Conservation (phyloP, 1,284 basidiomycete species). For the Golubevia pallescens region DNA sequence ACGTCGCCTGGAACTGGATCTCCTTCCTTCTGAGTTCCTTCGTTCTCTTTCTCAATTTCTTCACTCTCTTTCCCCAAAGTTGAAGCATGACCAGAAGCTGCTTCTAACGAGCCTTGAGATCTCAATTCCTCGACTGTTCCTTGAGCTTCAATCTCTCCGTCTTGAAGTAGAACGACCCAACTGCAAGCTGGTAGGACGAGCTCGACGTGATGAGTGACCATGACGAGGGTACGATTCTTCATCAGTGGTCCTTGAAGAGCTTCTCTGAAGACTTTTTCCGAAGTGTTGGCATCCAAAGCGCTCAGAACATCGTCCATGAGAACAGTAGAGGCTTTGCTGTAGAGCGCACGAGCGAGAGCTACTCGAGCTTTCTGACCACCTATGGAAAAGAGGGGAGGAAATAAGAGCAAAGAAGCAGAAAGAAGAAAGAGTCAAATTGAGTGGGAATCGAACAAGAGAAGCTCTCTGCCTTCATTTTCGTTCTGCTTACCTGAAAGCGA, state of each 20-base stretch:
- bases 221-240: too few relatives aligned
- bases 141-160: conserved; percentile 43
- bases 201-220: conserved; percentile 49
- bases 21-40: conserved; percentile 1
- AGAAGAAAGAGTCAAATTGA: neutral
- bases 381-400: neutral
- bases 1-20: conserved; percentile 5
- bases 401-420: too few relatives aligned
- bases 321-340: conserved; percentile 72
- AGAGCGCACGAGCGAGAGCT: conserved; percentile 76
- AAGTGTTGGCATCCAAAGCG: neutral
- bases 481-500: conserved; percentile 1
- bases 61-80: neutral
- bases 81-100: conserved; percentile 3
- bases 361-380: conserved; percentile 71
- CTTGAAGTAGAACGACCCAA: conserved; percentile 50
- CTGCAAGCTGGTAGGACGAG: conserved; percentile 50
- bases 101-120: conserved; percentile 18
- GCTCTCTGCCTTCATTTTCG: neutral
- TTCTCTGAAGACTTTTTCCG: too few relatives aligned
- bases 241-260: too few relatives aligned
- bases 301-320: conserved; percentile 66
- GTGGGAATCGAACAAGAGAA: neutral
- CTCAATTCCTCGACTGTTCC: conserved; percentile 32
- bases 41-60: too few relatives aligned